These are phyloP conservation scores for Cutaneotrichosporon sp. DNA, from an alignment of 1,284 basidiomycete species.

Conservation along the genomic window DNA sequence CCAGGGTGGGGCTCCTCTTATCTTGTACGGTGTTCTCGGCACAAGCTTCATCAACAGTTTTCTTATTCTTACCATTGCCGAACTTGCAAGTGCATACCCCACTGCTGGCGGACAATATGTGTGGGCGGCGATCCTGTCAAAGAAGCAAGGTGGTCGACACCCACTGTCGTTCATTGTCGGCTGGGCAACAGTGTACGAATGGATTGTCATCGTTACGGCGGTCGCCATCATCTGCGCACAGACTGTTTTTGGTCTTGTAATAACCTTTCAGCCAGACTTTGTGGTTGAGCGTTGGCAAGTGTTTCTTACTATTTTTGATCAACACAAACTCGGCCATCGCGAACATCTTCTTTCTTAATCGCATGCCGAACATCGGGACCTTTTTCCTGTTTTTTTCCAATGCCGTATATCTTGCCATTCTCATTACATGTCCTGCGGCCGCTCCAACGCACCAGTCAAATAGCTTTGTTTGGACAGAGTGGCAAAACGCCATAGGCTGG, in stretches of 20 bases:
- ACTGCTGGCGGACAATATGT: constrained; percentile 13
- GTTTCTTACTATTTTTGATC: constrained; percentile 14
- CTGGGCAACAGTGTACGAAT: constrained; percentile 16
- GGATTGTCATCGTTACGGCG: constrained; percentile 20
- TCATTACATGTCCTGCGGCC: constrained; percentile 17
- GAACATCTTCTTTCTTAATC: constrained; percentile 15
- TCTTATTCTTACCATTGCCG: constrained; percentile 7
- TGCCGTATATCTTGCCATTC: constrained; percentile 9
- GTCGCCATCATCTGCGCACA: constrained; percentile 19
- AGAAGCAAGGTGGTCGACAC: constrained; percentile 2
- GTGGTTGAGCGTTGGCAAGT: constrained; percentile 21
- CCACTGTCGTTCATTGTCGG: constrained; percentile 17
- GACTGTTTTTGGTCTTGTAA: constrained; percentile 16
- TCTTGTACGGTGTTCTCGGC: constrained; percentile 12
- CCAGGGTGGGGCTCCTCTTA: constrained; percentile 9
- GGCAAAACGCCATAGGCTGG: constrained; percentile 12
- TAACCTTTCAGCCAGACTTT: constrained; percentile 16
- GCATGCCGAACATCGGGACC: constrained; percentile 12
- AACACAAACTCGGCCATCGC: constrained; percentile 15
- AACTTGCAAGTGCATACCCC: constrained; percentile 10
- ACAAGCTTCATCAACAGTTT: constrained; percentile 10
- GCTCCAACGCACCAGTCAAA: constrained; percentile 9
- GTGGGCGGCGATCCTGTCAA: constrained; percentile 9
- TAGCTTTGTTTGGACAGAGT: constrained; percentile 7
- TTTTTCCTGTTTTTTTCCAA: constrained; percentile 16